phyloP scores from a whole-genome alignment of 495 filamentous ascomycete genomes.

The Penicillium manginii region DNA sequence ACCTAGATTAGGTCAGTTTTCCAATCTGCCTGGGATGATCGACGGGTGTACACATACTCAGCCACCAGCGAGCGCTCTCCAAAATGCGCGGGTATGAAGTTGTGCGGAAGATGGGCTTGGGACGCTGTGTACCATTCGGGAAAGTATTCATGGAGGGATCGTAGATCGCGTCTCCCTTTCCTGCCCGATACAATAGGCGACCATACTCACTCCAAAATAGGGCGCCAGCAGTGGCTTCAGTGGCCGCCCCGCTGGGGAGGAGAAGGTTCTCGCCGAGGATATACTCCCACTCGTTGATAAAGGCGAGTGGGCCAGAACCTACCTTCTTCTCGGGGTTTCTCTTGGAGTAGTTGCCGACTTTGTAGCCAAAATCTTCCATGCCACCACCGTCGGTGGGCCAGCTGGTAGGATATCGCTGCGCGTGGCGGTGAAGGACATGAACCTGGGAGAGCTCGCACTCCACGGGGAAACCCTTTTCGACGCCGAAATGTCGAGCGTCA shows the following conservation, averaged over 20 bases:
- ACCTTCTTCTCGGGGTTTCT: slow-evolving; percentile 32
- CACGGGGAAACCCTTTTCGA: slow-evolving; percentile 50
- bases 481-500: slow-evolving; percentile 44
- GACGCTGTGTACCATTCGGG: slow-evolving; percentile 47
- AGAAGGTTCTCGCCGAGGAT: slow-evolving; percentile 46
- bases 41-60: slow-evolving; percentile 33
- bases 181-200: slow-evolving; percentile 51
- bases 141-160: slow-evolving; percentile 45
- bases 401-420: slow-evolving; percentile 52
- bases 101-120: slow-evolving; percentile 53
- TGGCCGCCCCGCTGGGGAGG: slow-evolving; percentile 51
- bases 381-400: slow-evolving; percentile 45
- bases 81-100: slow-evolving; percentile 53
- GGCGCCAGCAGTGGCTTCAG: slow-evolving; percentile 53
- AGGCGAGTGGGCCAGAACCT: slow-evolving; percentile 50
- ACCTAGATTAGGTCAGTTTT: slow-evolving; percentile 14
- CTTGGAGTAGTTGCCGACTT: slow-evolving; percentile 48
- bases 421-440: slow-evolving; percentile 56
- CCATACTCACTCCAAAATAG: slow-evolving; percentile 59
- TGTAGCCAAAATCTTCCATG: slow-evolving; percentile 49
- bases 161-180: slow-evolving; percentile 43
- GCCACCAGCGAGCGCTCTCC: slow-evolving; percentile 50
- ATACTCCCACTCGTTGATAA: slow-evolving; percentile 56
- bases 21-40: not conserved
- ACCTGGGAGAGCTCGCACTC: slow-evolving; percentile 58